phyloP scores from a whole-genome alignment of 352 stramenopile genomes.

The Globisporangium canariense region DNA sequence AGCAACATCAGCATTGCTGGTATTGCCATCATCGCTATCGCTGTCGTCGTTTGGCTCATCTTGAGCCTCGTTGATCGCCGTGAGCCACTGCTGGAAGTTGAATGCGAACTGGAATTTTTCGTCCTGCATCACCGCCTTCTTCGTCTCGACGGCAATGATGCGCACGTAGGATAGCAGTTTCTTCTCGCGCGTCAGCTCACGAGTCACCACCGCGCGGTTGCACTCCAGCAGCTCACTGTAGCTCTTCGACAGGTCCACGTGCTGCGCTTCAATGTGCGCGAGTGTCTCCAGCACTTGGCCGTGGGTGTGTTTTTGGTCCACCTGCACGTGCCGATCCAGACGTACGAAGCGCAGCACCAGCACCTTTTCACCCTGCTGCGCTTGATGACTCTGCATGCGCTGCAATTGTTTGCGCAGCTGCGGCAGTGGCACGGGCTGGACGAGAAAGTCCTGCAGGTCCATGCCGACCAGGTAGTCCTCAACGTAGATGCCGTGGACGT shows the following conservation, averaged over 20 bases:
- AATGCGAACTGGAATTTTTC: constrained; percentile 47
- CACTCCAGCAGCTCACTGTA: constrained; percentile 40
- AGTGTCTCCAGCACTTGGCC: constrained; percentile 46
- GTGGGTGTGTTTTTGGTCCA: constrained; percentile 40
- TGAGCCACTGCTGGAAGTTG: constrained; percentile 54
- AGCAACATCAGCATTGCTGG: not conserved
- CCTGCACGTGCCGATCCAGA: constrained; percentile 32
- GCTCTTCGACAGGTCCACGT: constrained; percentile 25
- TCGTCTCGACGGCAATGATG: constrained; percentile 34
- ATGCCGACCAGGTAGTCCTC: constrained; percentile 91
- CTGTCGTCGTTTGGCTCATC: constrained; percentile 1
- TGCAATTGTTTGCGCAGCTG: constrained; percentile 43
- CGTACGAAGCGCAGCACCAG: constrained; percentile 63
- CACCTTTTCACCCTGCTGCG: constrained; percentile 23
- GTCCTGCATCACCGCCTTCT: constrained; percentile 33
- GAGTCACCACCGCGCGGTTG: constrained; percentile 36
- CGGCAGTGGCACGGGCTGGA: constrained; percentile 35
- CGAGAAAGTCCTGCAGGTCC: constrained; percentile 48
- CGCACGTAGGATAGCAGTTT: constrained; percentile 62
- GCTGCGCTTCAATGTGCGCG: constrained; percentile 33
- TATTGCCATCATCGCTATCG: constrained; percentile 14
- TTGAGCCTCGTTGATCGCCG: constrained; percentile 12
- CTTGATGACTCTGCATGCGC: constrained; percentile 10
- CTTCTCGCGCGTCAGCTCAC: constrained; percentile 53
- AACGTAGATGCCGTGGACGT: constrained; percentile 88